These are phyloP conservation scores for Hirschfeldia incana DNA, from an alignment of 345 rosid genomes.

Conservation along the genomic window DNA sequence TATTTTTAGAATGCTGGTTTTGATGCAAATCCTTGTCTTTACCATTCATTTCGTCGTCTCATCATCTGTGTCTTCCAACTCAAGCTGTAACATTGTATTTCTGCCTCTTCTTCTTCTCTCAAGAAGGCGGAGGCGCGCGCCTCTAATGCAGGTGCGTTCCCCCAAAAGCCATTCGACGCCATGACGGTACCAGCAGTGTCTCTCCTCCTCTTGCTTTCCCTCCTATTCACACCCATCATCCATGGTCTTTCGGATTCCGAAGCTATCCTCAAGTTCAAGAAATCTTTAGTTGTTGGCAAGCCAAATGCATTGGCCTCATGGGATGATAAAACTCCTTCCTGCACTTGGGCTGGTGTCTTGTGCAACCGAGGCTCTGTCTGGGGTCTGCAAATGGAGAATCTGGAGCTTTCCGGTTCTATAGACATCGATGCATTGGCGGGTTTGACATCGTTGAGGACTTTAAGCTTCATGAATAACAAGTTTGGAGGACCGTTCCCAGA, in stretches of 20 bases:
- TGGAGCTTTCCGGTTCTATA: conserved; percentile 60
- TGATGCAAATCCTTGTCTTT: conserved; percentile 32
- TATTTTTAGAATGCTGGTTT: conserved; percentile 27
- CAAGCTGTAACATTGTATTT: conserved; percentile 21
- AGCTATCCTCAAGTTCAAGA: conserved; percentile 61
- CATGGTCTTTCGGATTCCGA: conserved; percentile 47
- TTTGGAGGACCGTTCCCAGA: conserved; percentile 64
- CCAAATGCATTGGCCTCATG: conserved; percentile 44
- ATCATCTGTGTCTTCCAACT: conserved; percentile 30
- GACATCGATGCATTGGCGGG: conserved; percentile 45
- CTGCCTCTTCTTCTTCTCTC: not conserved
- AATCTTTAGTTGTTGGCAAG: conserved; percentile 44
- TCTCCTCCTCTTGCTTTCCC: conserved; percentile 17
- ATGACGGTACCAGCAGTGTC: conserved; percentile 29
- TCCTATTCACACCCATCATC: conserved; percentile 30
- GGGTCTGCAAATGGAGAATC: conserved; percentile 70
- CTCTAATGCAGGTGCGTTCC: conserved; percentile 48
- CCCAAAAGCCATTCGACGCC: conserved; percentile 9
- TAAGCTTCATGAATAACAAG: conserved; percentile 66
- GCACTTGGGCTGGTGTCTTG: conserved; percentile 73
- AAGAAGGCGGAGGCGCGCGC: conserved; percentile 53
- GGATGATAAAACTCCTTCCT: conserved; percentile 44
- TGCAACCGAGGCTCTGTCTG: conserved; percentile 50
- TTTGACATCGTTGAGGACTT: conserved; percentile 51
- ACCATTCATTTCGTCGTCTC: conserved; percentile 32